Conservation (phyloP, 2,329 filamentous ascomycete species). For the Pleurostoma richardsiae region DNA sequence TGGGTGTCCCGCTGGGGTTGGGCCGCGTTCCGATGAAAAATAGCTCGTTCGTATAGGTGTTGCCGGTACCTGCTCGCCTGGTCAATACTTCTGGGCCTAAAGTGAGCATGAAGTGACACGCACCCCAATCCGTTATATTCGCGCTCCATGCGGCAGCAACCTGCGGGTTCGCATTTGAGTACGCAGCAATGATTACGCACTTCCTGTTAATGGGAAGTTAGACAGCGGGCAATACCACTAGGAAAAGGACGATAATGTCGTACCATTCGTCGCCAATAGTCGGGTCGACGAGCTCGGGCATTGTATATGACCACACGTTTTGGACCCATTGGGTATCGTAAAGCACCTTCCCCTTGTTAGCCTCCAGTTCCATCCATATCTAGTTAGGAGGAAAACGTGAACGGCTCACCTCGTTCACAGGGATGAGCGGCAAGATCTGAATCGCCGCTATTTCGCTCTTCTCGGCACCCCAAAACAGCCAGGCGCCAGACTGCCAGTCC, state of each 20-base stretch:
- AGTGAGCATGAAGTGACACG: slow-evolving; percentile 1
- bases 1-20: slow-evolving; percentile 13
- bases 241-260: not conserved
- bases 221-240: not conserved
- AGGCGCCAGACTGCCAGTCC: slow-evolving; percentile 16
- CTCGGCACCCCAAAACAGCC: slow-evolving; percentile 12
- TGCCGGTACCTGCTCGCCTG: slow-evolving; percentile 11
- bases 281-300: slow-evolving; percentile 13
- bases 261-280: slow-evolving; percentile 14
- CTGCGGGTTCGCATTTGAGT: slow-evolving; percentile 15
- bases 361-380: too few relatives aligned
- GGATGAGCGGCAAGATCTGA: slow-evolving; percentile 13
- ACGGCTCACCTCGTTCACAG: slow-evolving; percentile 1
- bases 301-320: slow-evolving; percentile 15
- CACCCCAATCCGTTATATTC: slow-evolving; percentile 15
- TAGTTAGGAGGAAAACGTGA: not conserved
- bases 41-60: slow-evolving; percentile 16
- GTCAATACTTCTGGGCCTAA: too few relatives aligned
- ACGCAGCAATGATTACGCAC: slow-evolving; percentile 15
- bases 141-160: slow-evolving; percentile 13
- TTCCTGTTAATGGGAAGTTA: slow-evolving; percentile 6
- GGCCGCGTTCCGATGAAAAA: slow-evolving; percentile 17
- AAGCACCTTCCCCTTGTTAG: slow-evolving; percentile 5
- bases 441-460: slow-evolving; percentile 11
- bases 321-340: slow-evolving; percentile 15